These are phyloP conservation scores for Paecilomyces fulvus DNA, from an alignment of 2,329 filamentous ascomycete genomes.

Conservation along the genomic window DNA sequence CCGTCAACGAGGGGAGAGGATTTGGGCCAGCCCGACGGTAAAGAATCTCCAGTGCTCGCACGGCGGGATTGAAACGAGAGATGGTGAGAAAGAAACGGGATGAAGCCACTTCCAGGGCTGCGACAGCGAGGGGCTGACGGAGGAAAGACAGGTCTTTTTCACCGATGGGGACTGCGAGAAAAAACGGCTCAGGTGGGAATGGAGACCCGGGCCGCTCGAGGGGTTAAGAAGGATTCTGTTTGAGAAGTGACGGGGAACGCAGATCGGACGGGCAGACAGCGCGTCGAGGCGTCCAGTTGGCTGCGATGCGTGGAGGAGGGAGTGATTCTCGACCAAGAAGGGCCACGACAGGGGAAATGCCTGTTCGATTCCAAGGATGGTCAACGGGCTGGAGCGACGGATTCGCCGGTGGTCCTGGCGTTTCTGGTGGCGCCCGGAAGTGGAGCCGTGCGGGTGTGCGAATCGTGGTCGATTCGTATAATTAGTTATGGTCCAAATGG, in stretches of 20 bases:
- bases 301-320: not conserved
- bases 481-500: not conserved
- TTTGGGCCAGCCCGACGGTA: conserved; percentile 26
- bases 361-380: not conserved
- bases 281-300: not conserved
- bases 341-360: not conserved
- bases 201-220: not conserved
- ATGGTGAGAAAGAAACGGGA: conserved; percentile 4
- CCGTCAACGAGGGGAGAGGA: conserved; percentile 16
- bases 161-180: not conserved
- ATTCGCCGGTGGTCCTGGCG: not conserved
- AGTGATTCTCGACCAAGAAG: not conserved
- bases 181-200: not conserved
- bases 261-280: not conserved
- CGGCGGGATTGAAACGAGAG: conserved; percentile 20
- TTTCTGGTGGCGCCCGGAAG: not conserved
- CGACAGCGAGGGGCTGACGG: not conserved
- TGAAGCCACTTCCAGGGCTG: not conserved
- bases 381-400: not conserved
- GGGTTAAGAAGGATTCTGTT: conserved; percentile 1
- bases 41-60: conserved; percentile 16
- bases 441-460: not conserved
- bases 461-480: not conserved
- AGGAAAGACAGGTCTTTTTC: not conserved
- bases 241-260: not conserved